Percentiles rank a stretch among this genome's conserved stretches.
Evolutionary conservation across 2,329 filamentous ascomycete species (phyloP).

Genomic region (Cladosporium sp.): DNA sequence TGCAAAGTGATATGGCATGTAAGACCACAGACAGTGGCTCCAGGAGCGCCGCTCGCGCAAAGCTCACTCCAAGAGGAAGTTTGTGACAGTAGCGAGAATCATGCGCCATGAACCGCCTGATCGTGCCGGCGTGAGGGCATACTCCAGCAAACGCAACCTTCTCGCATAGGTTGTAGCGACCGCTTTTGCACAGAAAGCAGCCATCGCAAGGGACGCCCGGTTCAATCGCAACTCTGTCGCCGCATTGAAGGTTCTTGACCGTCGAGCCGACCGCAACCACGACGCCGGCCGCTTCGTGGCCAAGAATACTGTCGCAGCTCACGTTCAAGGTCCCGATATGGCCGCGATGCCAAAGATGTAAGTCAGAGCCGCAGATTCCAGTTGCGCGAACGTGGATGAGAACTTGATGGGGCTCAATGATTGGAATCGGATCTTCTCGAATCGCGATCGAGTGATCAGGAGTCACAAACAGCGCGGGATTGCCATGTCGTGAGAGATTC

Average conservation of each 20-base stretch:
- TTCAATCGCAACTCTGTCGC: constrained; percentile 29
- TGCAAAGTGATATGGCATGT: constrained; percentile 54
- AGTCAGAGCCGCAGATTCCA: constrained; percentile 16
- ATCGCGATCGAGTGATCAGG: no score
- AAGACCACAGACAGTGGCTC: constrained; percentile 62
- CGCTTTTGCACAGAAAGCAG: constrained; percentile 19
- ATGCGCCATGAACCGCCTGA: background rate
- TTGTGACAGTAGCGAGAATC: background rate
- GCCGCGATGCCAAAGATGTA: constrained; percentile 43
- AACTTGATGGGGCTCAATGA: constrained; percentile 2
- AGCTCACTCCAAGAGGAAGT: background rate
- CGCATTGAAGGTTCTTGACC: constrained; percentile 21
- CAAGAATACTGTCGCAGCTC: constrained; percentile 23
- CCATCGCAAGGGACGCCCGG: constrained; percentile 20
- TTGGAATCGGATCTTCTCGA: background rate
- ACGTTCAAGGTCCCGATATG: constrained; percentile 40
- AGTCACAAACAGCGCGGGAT: no score
- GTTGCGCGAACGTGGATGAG: constrained; percentile 4
- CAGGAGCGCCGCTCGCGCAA: constrained; percentile 56
- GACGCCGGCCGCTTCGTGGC: constrained; percentile 26
- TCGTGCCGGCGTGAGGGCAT: constrained; percentile 18
- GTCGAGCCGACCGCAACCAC: constrained; percentile 20
- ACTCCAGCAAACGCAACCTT: constrained; percentile 22
- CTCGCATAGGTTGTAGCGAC: constrained; percentile 18
- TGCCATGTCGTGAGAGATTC: no score